phyloP scores from a whole-genome alignment of 805 yeast genomes.

The Starmera dryadoides region DNA sequence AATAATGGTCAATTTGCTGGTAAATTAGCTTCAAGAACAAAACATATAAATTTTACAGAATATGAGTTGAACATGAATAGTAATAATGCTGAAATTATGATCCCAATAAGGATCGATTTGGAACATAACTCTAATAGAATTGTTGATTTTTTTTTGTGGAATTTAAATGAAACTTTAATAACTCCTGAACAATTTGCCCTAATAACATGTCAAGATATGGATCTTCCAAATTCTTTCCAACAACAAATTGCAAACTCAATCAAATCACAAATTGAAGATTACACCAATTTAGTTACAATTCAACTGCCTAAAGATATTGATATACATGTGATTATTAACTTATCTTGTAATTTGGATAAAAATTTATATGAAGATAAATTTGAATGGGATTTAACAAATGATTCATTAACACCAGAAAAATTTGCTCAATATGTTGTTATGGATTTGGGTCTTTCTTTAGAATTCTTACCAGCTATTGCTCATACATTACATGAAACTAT shows the following conservation, averaged over 20 bases:
- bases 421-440: constrained; percentile 79
- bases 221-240: constrained; percentile 61
- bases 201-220: constrained; percentile 76
- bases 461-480: constrained; percentile 84
- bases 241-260: constrained; percentile 62
- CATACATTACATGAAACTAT: constrained; percentile 80
- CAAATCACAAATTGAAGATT: constrained; percentile 74
- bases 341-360: constrained; percentile 78
- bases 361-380: constrained; percentile 84
- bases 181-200: constrained; percentile 89
- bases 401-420: constrained; percentile 51
- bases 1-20: constrained; percentile 7
- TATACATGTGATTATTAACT: constrained; percentile 69
- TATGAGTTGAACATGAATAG: constrained; percentile 16
- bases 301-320: constrained; percentile 61
- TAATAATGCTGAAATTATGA: constrained; percentile 58
- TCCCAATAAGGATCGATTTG: constrained; percentile 82
- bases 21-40: constrained; percentile 18
- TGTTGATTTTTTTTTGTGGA: constrained; percentile 89
- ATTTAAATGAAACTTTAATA: constrained; percentile 66
- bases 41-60: constrained; percentile 17
- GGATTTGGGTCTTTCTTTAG: constrained; percentile 79
- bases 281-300: constrained; percentile 52
- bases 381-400: constrained; percentile 79
- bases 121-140: constrained; percentile 82